phyloP scores from a whole-genome alignment of 225 moss, liverwort and hornwort species.

The Polytrichum formosum region DNA sequence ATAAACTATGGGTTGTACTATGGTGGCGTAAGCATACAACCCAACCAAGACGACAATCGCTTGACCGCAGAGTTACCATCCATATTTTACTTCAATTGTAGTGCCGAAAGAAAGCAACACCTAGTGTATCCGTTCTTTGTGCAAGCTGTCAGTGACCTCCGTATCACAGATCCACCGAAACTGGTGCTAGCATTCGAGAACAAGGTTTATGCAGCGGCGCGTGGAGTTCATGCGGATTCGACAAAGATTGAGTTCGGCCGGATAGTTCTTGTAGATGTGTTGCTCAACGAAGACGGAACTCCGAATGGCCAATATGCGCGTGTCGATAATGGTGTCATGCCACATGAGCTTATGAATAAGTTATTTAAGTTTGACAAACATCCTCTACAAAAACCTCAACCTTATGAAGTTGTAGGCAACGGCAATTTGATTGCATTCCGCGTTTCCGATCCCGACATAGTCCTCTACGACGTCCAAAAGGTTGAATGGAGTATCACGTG shows the following conservation, averaged over 20 bases:
- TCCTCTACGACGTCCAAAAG: constrained; percentile 25
- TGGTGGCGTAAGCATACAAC: constrained; percentile 20
- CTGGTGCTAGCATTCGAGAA: constrained; percentile 21
- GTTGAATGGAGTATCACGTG: constrained; percentile 17
- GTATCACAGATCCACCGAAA: constrained; percentile 32
- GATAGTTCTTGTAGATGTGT: constrained; percentile 24
- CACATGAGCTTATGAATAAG: neutral
- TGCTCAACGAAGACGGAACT: constrained; percentile 27
- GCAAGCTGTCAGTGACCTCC: constrained; percentile 10
- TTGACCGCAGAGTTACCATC: constrained; percentile 9
- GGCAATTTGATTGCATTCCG: constrained; percentile 35
- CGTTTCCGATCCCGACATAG: constrained; percentile 9
- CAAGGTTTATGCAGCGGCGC: constrained; percentile 34
- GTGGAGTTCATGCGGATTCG: constrained; percentile 8
- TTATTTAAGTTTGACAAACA: constrained; percentile 11
- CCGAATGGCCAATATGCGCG: constrained; percentile 27
- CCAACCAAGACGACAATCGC: neutral
- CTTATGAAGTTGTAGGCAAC: constrained; percentile 32
- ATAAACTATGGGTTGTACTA: constrained; percentile 38
- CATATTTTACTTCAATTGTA: constrained; percentile 34
- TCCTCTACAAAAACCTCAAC: neutral
- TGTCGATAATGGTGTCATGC: constrained; percentile 38
- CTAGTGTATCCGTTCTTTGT: constrained; percentile 18
- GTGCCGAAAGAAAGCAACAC: constrained; percentile 10
- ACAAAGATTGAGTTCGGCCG: neutral